Conservation (phyloP, 2,329 filamentous ascomycete genomes). For the Fusarium sp. region DNA sequence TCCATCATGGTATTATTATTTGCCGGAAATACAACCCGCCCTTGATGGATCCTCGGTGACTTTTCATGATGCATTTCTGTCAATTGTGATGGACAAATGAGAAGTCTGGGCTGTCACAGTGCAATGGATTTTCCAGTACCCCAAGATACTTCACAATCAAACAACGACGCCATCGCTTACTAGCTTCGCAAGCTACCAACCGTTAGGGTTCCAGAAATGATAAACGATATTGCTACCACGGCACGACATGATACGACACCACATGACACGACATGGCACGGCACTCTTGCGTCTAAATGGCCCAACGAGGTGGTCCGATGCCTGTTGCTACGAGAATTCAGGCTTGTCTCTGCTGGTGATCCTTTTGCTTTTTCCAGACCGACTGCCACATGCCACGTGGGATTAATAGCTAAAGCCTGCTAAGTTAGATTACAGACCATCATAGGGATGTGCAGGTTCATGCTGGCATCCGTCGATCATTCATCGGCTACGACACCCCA, state of each 20-base stretch:
- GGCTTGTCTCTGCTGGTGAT: conserved; percentile 19
- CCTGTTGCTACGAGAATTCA: neutral
- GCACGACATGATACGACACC: neutral
- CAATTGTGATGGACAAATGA: conserved; percentile 44
- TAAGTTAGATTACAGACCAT: conserved; percentile 14
- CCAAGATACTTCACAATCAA: conserved; percentile 40
- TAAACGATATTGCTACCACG: conserved; percentile 13
- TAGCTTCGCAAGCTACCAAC: conserved; percentile 36
- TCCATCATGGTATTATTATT: conserved; percentile 15
- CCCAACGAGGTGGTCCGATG: neutral
- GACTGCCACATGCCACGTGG: conserved; percentile 46
- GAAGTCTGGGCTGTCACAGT: conserved; percentile 39
- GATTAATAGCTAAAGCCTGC: conserved; percentile 34
- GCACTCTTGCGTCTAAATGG: neutral
- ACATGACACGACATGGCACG: neutral
- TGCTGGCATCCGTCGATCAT: neutral
- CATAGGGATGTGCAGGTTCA: neutral
- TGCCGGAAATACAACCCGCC: conserved; percentile 28
- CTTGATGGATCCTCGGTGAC: conserved; percentile 21
- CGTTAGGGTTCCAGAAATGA: conserved; percentile 18
- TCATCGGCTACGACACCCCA: conserved; percentile 1
- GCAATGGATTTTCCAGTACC: conserved; percentile 43
- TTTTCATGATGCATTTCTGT: conserved; percentile 36
- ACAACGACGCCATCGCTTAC: conserved; percentile 41
- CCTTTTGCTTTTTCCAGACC: conserved; percentile 30